Evolutionary conservation across 2,329 filamentous ascomycete species (phyloP), one percentile per base, ranked within the genome.

Genomic region (Colletotrichum somersetense): DNA sequence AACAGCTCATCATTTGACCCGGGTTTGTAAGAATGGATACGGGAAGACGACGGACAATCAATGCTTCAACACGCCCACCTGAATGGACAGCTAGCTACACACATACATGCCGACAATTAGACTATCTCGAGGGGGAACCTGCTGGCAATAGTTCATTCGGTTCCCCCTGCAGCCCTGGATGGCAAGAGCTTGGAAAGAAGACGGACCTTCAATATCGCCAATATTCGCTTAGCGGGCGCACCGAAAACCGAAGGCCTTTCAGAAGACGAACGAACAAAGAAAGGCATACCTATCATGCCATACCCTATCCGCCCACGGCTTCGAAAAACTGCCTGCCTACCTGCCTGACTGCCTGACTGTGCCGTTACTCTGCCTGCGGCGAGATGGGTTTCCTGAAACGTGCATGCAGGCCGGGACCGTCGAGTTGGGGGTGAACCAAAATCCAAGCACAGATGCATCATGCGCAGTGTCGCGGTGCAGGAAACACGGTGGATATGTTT

Each of bases 41-140:
- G 57, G 59, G 46, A 70, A 55, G 66, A 56, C 46, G 59, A n/a
- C 69, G 46, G 66, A 56, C 52, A 61, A 72, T 18, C 40, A 55
- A 70, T 65, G 35, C 53, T 55, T 56, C n/a, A 48, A 55, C 23
- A 46, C 38, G 20, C 42, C 55, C 62, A 61, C 70, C 70, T 70
- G 70, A 72, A 72, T 70, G 55, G 40, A 56, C n/a, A 48, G 20
- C 16, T 5, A 30, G 33, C 50, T 30, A 30, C 30, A 30, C 4
- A 4, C 20, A 30, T 30, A 30, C 20, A 26, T 48, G 30, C 58
- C 26, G 38, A 23, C 55, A 56, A 40, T 64, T 30, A 30, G 4
- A 30, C 30, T 5, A 38, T 30, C 58, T 40, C 66, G 23, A 57
- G 20, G 65, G 46, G 50, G 50, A 63, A 52, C 35, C 26, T 48